Evolutionary conservation across 169 alveolate genomes (phyloP).

Genomic region (Eimeria necatrix): DNA sequence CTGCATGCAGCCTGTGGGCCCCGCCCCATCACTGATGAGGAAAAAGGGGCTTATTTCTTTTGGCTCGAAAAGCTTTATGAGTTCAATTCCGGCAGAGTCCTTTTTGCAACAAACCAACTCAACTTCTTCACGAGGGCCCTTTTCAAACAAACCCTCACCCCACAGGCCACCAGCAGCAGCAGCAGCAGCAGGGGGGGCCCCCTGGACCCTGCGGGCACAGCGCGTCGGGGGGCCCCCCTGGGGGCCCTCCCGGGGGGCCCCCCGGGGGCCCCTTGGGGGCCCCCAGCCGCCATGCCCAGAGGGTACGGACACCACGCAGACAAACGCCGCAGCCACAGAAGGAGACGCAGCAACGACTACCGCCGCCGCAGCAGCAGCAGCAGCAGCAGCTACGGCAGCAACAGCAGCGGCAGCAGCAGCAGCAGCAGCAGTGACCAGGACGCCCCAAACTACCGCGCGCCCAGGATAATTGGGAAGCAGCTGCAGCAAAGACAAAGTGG

Average conservation of each 20-base stretch:
- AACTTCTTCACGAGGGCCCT: conserved; percentile 69
- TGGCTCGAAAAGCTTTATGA: conserved; percentile 78
- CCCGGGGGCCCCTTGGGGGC: conserved; percentile 33
- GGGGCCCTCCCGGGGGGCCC: not conserved
- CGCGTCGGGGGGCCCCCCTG: not conserved
- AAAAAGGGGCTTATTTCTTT: conserved; percentile 56
- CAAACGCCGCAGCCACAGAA: not conserved
- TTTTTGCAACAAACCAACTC: conserved; percentile 66
- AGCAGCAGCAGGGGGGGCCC: conserved; percentile 33
- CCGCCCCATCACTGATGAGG: conserved; percentile 51
- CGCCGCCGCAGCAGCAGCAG: conserved; percentile 16
- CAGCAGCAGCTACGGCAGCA: conserved; percentile 8
- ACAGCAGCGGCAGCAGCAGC: not conserved
- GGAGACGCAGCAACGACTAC: conserved; percentile 30
- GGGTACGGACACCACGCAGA: no score
- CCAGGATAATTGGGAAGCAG: not conserved
- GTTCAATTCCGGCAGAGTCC: conserved; percentile 62
- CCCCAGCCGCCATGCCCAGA: not conserved
- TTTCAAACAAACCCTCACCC: not conserved
- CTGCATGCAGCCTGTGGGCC: conserved; percentile 71
- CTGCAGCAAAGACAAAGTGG: not conserved
- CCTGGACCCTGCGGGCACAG: not conserved
- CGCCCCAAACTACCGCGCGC: not conserved
- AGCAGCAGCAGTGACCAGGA: no score
- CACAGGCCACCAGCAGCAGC: conserved; percentile 3